Base-by-base conservation (phyloP, 257 asterid species). In the Euphrasia confusa region DNA sequence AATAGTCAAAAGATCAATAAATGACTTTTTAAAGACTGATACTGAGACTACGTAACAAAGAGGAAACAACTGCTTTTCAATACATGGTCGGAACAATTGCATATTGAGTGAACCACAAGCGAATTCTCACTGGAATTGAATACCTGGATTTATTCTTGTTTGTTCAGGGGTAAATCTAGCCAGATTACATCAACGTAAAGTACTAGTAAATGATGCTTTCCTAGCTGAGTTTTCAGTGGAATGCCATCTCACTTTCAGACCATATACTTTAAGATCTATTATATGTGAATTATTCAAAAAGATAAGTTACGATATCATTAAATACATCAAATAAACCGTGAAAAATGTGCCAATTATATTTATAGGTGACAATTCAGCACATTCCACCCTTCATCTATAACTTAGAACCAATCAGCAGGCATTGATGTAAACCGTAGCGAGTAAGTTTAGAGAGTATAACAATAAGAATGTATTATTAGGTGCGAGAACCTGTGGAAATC, bases 151-250 rank as follows among this genome's bases (percentile, higher is more conserved):
- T 53, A 67, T 21, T 28, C 17, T 44, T 55, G 54, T 54, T 61
- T 69, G 40, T 47, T 37, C 47, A 62, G 30, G 40, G 32, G 56
- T 15, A 32, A 69, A 55, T 17, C 48, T 28, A 54, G 10, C 39
- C 47, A 26, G 12, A 17, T 24, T 12, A 28, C 58, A 27, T 42
- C 40, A 14, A 39, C 10, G 5, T 21, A 26, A 2, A 6, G 32
- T 50, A 14, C 28, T 28, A 9, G 4, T 14, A 1, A 28, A 35
- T n/a, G 52, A 26, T 44, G 1, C 10, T 59, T 32, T 33, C 47
- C 52, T 35, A 30, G 28, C 14, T 54, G 73, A 57, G 17, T 50
- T 49, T 48, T 12, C 54, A 58, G 47, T 66, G 52, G 45, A 44
- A 58, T 30, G 37, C 21, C 39, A 35, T 56, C 64, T 37, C 47